These are phyloP conservation scores for Suhomyces ambrosiae DNA, from an alignment of 1,139 yeast genomes.

Conservation along the genomic window DNA sequence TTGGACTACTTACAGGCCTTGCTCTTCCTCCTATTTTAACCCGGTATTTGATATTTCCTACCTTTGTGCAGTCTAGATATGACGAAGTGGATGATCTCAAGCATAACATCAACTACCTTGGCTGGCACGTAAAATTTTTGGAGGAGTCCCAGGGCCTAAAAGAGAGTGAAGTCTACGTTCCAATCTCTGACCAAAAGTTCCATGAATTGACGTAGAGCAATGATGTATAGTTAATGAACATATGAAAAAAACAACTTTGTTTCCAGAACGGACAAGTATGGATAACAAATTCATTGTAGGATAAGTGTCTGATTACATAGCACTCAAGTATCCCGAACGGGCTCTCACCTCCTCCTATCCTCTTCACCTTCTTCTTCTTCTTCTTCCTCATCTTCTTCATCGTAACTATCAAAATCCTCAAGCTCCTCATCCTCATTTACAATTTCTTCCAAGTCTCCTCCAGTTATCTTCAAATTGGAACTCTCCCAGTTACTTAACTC, in stretches of 20 bases:
- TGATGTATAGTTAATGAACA: background rate
- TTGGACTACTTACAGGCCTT: constrained; percentile 34
- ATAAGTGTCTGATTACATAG: no score
- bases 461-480: constrained; percentile 26
- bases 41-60: constrained; percentile 29
- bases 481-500: constrained; percentile 46
- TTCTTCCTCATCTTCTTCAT: constrained; percentile 11
- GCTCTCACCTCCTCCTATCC: no score
- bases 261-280: no score
- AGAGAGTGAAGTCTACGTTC: constrained; percentile 35
- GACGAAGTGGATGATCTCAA: constrained; percentile 38
- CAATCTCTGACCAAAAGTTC: constrained; percentile 19
- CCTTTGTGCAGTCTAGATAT: constrained; percentile 18
- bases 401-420: constrained; percentile 19
- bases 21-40: constrained; percentile 35
- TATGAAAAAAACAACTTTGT: background rate
- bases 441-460: constrained; percentile 24
- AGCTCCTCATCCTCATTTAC: constrained; percentile 15
- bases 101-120: constrained; percentile 38
- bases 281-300: no score
- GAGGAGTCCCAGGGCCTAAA: constrained; percentile 35
- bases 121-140: constrained; percentile 41
- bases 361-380: constrained; percentile 1
- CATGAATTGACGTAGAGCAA: background rate
- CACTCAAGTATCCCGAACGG: no score